Conservation (phyloP, 345 rosid genomes). For the Citrus mangshanensis region DNA sequence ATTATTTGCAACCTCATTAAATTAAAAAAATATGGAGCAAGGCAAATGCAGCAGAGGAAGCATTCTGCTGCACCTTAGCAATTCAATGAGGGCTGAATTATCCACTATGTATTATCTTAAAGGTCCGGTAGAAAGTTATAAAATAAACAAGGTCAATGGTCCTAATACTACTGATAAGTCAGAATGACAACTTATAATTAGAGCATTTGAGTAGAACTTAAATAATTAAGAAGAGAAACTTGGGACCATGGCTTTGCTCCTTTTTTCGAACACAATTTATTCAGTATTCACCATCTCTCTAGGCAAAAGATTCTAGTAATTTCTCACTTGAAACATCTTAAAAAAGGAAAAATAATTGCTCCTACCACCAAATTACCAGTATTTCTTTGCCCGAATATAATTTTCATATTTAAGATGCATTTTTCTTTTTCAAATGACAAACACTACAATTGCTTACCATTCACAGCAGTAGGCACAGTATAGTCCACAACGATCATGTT, state of each 20-base stretch:
- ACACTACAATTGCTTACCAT: conserved; percentile 41
- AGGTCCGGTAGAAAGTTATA: background rate
- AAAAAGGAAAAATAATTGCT: background rate
- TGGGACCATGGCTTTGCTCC: no score
- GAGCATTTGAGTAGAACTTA: background rate
- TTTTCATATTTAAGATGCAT: background rate
- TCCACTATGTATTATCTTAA: background rate
- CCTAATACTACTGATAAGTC: background rate
- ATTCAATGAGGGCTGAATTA: background rate
- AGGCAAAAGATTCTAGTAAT: background rate
- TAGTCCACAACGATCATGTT: conserved; percentile 80
- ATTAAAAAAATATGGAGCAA: background rate
- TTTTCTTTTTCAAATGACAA: background rate
- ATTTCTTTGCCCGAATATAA: background rate
- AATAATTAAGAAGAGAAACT: background rate
- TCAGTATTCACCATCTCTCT: no score
- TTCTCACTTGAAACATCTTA: background rate
- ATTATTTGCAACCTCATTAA: conserved; percentile 12
- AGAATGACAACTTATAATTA: background rate
- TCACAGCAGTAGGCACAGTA: conserved; percentile 81
- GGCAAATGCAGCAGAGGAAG: background rate
- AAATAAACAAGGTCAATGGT: background rate
- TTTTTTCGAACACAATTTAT: background rate
- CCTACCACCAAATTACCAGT: background rate
- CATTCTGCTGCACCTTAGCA: background rate